These are phyloP conservation scores for Aquilaria malaccensis DNA, from an alignment of 345 rosid species.

Conservation along the genomic window DNA sequence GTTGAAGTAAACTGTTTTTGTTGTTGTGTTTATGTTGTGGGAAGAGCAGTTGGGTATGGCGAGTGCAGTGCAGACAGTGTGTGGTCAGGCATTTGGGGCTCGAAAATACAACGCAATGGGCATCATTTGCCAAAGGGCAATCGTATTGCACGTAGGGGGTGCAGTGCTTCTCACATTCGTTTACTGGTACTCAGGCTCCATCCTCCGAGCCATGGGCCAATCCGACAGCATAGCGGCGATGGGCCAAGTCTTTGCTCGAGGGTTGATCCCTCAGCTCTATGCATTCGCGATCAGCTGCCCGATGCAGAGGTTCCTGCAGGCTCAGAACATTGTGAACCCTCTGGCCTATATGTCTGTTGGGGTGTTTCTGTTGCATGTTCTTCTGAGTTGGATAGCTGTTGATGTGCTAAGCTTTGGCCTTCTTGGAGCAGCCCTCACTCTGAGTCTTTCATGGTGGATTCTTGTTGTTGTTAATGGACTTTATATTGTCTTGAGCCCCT, in stretches of 20 bases:
- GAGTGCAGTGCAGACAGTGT: constrained; percentile 91
- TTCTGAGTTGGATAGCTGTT: constrained; percentile 55
- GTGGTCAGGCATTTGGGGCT: constrained; percentile 96
- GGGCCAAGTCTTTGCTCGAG: constrained; percentile 66
- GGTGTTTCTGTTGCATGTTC: constrained; percentile 60
- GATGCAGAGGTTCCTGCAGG: constrained; percentile 86
- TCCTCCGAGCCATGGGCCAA: constrained; percentile 55
- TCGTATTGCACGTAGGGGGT: constrained; percentile 62
- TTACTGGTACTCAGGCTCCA: constrained; percentile 62
- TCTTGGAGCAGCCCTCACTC: constrained; percentile 63
- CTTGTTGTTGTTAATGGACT: constrained; percentile 43
- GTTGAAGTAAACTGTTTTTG: too few species aligned
- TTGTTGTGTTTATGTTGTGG: too few species aligned
- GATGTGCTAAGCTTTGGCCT: constrained; percentile 56
- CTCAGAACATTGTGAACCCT: constrained; percentile 91
- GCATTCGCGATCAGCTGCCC: constrained; percentile 83
- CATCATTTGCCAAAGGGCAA: constrained; percentile 78
- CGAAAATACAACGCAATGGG: constrained; percentile 67
- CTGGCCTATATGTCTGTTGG: constrained; percentile 76
- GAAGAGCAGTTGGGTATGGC: constrained; percentile 79
- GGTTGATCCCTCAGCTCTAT: constrained; percentile 72
- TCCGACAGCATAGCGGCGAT: constrained; percentile 45
- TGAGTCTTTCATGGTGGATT: constrained; percentile 83
- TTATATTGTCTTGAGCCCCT: constrained; percentile 59
- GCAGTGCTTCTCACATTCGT: constrained; percentile 62